Percentiles rank a stretch among this genome's conserved stretches.
phyloP scores from a whole-genome alignment of 768 basidiomycete genomes.

The Boletus huronensis region DNA sequence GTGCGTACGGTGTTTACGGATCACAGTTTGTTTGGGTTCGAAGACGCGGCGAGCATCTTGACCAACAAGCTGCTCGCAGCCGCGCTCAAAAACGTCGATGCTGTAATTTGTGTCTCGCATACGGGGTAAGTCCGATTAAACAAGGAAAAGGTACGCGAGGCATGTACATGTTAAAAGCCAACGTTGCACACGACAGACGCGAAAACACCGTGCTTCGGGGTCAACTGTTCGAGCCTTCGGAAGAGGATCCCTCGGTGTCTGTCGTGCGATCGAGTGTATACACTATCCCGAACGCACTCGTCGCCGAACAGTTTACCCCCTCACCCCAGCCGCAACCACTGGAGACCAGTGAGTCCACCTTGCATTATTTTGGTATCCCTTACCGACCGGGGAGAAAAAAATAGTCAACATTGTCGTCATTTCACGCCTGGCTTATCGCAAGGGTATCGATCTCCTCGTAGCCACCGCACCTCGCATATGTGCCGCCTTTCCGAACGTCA shows the following conservation, averaged over 20 bases:
- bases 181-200: slow-evolving; percentile 50
- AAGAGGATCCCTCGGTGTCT: slow-evolving; percentile 42
- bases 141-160: not conserved
- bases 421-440: slow-evolving; percentile 89
- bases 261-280: slow-evolving; percentile 62
- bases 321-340: slow-evolving; percentile 39
- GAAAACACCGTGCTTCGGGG: slow-evolving; percentile 95
- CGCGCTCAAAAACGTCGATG: slow-evolving; percentile 86
- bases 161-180: not conserved
- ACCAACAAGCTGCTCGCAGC: slow-evolving; percentile 94
- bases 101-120: slow-evolving; percentile 93
- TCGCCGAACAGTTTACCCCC: slow-evolving; percentile 84
- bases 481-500: slow-evolving; percentile 76
- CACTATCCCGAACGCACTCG: slow-evolving; percentile 91
- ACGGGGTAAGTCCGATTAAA: slow-evolving; percentile 63
- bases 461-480: slow-evolving; percentile 91
- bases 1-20: slow-evolving; percentile 94
- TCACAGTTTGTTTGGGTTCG: slow-evolving; percentile 94
- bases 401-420: slow-evolving; percentile 89
- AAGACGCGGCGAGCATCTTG: slow-evolving; percentile 93
- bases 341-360: slow-evolving; percentile 48
- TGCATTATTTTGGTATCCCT: too few relatives aligned
- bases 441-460: slow-evolving; percentile 93
- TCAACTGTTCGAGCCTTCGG: slow-evolving; percentile 56
- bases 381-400: not conserved